Evolutionary conservation across 164 flowering plant genomes (phyloP).

Genomic region (Brasenia schreberi): DNA sequence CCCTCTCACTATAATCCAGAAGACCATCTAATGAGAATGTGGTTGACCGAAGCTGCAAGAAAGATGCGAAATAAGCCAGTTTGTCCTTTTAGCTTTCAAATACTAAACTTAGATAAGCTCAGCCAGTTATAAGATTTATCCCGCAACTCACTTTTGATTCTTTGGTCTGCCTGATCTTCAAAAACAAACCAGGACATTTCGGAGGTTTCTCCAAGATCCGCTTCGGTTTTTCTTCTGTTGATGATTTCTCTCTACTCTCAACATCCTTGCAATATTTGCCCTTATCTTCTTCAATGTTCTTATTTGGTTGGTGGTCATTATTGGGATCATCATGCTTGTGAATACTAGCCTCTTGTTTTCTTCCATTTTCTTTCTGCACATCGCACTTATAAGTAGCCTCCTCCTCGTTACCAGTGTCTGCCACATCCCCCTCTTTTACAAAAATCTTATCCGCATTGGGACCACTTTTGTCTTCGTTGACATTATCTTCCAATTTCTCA

Average conservation of each 20-base stretch:
- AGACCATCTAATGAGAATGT: slow-evolving; percentile 91
- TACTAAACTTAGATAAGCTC: background rate
- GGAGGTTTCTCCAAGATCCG: slow-evolving; percentile 72
- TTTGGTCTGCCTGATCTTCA: slow-evolving; percentile 55
- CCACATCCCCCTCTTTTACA: background rate
- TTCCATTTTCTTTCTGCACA: background rate
- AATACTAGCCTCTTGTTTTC: background rate
- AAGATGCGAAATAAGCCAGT: background rate
- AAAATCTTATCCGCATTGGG: background rate
- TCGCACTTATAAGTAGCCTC: background rate
- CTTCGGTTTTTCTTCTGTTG: slow-evolving; percentile 25
- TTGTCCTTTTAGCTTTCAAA: background rate
- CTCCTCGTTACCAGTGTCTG: background rate
- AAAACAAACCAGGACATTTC: slow-evolving; percentile 66
- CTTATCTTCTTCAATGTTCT: slow-evolving; percentile 6
- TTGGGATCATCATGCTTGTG: background rate
- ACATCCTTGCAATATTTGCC: slow-evolving; percentile 30
- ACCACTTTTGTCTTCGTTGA: background rate
- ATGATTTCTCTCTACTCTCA: slow-evolving; percentile 30
- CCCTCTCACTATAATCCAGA: slow-evolving; percentile 80
- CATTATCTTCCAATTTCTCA: slow-evolving; percentile 7
- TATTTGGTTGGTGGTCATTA: background rate
- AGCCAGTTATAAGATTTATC: background rate
- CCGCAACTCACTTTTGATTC: slow-evolving; percentile 51
- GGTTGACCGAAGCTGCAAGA: slow-evolving; percentile 55